Base-by-base conservation (phyloP, 768 basidiomycete species). In the Mycena leptocephala region DNA sequence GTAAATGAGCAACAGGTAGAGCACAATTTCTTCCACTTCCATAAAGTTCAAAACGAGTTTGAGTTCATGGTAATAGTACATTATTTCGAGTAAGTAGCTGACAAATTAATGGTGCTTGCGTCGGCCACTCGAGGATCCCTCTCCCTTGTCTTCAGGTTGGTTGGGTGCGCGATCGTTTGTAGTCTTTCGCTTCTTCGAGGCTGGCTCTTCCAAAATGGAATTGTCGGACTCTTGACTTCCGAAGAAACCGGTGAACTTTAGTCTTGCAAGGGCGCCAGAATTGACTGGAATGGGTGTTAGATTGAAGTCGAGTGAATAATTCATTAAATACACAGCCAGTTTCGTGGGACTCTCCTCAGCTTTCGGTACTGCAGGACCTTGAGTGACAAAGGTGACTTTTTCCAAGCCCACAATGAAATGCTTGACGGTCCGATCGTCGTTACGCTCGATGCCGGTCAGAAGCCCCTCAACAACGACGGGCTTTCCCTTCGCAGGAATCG, bases 231-330 rank as follows among this genome's bases (percentile, higher is more conserved):
- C 55, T 11, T 62, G 58, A n/a, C 33, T 62, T 37, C 58, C 69
- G n/a, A 70, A 51, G 37, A 70, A 70, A 10, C 69, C 69, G 16
- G 69, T 70, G 69, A 70, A 70, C 16, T 61, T 70, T 10, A 70
- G 59, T 5, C 69, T n/a, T 18, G 69, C 69, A 20, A 58, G 69
- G 35, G 69, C 48, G 14, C 69, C 69, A 4, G 13, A 22, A 24
- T 37, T 56, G 24, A 30, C 37, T 41, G n/a, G 39, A n/a, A 53
- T 7, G 20, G 9, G 16, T 46, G 20, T 51, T 6, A 8, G 24
- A 24, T 13, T 51, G 13, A 13, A 37, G 6, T 37, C 5, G 6
- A 51, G 24, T 22, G 7, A 8, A 51, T 5, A 5, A 22, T 7
- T n/a, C n/a, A n/a, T n/a, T n/a, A n/a, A n/a, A 51, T n/a, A 51